Percentiles rank a stretch among this genome's conserved stretches.
Evolutionary conservation across 768 basidiomycete genomes (phyloP).

Genomic region (Nidularia pulvinata): DNA sequence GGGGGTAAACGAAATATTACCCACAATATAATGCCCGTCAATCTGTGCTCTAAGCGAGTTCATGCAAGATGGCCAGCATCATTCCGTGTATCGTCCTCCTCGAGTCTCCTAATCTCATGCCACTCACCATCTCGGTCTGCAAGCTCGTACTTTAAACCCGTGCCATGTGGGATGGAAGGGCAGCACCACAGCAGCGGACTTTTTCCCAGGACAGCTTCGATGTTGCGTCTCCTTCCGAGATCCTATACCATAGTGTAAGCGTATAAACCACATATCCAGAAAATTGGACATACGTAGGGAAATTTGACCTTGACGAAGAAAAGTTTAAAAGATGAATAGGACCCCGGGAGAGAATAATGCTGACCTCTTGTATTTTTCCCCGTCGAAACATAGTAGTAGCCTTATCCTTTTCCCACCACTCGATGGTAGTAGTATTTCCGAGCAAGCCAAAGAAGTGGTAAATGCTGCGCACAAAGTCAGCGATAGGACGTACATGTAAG

Average conservation of each 20-base stretch:
- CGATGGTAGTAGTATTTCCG: slow-evolving; percentile 93
- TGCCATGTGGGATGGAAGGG: slow-evolving; percentile 65
- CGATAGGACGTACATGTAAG: background rate
- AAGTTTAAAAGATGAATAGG: slow-evolving; percentile 3
- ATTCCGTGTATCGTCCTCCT: slow-evolving; percentile 13
- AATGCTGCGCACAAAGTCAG: slow-evolving; percentile 41
- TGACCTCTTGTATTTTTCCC: slow-evolving; percentile 83
- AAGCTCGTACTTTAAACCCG: slow-evolving; percentile 78
- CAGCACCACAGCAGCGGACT: slow-evolving; percentile 85
- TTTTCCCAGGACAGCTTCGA: slow-evolving; percentile 74
- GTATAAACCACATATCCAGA: background rate
- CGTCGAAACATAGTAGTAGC: slow-evolving; percentile 81
- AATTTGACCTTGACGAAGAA: slow-evolving; percentile 67
- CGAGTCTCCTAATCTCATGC: slow-evolving; percentile 34
- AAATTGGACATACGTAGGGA: slow-evolving; percentile 70
- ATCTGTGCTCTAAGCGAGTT: background rate
- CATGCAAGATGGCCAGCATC: slow-evolving; percentile 12
- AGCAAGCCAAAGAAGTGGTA: slow-evolving; percentile 84
- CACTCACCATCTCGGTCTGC: slow-evolving; percentile 77
- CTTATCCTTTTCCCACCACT: slow-evolving; percentile 98
- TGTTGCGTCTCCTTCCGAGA: slow-evolving; percentile 72
- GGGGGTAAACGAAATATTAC: no score
- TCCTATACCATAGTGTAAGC: slow-evolving; percentile 48
- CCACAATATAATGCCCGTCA: no score
- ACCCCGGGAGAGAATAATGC: slow-evolving; percentile 1